Evolutionary conservation across 306 rosid genomes (phyloP), one percentile per base, ranked within the genome.

Genomic region (Luffa acutangula): DNA sequence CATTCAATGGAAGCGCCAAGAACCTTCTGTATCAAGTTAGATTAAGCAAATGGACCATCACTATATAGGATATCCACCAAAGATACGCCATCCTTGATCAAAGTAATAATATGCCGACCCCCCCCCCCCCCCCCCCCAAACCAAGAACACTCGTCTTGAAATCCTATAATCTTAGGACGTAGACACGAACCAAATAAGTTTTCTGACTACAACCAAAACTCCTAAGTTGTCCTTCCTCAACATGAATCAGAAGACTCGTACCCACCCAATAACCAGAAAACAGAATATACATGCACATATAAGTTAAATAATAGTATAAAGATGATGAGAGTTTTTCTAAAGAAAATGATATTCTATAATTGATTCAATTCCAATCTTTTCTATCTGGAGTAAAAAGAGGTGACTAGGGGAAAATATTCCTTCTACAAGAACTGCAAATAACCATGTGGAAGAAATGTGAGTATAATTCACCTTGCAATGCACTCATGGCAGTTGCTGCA

Each of bases 401-500:
- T 46, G 60, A 45, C 75, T 75, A 54, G 79, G 48, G 66, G 9
- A 64, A n/a, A 78, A 42, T 34, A 67, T 75, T 75, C 64, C 14
- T 53, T 78, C 78, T 9, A 36, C 48, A 57, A 70, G 18, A 82
- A 34, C 2, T 9, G 69, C 21, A 78, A 56, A 67, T 60, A 70
- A 13, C 21, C 18, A 49, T 74, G 18, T 4, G 78, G 45, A 74
- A 49, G 14, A 71, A 51, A 51, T 34, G 14, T 15, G 45, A 67
- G 37, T 78, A 63, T 76, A 39, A 41, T 72, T 84, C 87, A 90
- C 97, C 97, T 89, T 94, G 96, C 88, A 92, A 86, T 54, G 96
- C 98, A 85, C 91, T 92, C 97, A 92, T 43, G 73, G 98, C 94
- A 54, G 97, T 94, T 81, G 97, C 93, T 31, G 98, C 93, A 82